Evolutionary conservation across 2,329 filamentous ascomycete genomes (phyloP).

Genomic region (Colletotrichum sp.): DNA sequence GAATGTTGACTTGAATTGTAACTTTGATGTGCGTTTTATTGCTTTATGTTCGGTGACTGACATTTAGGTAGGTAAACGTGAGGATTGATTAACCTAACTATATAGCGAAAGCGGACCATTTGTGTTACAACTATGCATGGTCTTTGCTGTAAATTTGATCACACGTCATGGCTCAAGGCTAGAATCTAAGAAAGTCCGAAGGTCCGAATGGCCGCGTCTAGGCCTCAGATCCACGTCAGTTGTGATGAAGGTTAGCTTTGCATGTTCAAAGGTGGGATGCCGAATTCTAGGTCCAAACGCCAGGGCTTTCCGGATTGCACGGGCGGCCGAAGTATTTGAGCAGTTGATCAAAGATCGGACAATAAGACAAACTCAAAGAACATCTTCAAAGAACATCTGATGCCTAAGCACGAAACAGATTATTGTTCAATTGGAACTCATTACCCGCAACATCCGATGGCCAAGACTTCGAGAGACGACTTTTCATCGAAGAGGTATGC

Average conservation of each 20-base stretch:
- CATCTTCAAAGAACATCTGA: neutral
- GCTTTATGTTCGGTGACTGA: neutral
- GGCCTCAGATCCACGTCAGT: no score
- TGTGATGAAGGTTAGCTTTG: no score
- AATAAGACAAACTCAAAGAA: neutral
- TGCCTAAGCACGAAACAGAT: neutral
- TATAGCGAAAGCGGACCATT: no score
- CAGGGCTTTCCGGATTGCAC: neutral
- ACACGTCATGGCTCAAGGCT: no score
- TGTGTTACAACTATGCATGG: no score
- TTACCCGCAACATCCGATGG: no score
- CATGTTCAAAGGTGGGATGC: no score
- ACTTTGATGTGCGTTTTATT: neutral
- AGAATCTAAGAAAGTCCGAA: no score
- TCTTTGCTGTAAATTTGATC: no score
- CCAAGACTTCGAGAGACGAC: neutral
- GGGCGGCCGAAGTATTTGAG: neutral
- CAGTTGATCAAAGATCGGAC: neutral
- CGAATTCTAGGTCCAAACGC: no score
- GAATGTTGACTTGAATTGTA: neutral
- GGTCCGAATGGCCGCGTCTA: no score
- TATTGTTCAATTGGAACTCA: rapidly evolving
- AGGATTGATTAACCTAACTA: neutral
- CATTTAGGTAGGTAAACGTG: neutral
- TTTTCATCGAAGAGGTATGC: no score